Percentiles rank a stretch among this genome's conserved stretches.
These are phyloP conservation scores for Cyclotella baltica DNA, from an alignment of 108 stramenopile species.

Conservation along the genomic window DNA sequence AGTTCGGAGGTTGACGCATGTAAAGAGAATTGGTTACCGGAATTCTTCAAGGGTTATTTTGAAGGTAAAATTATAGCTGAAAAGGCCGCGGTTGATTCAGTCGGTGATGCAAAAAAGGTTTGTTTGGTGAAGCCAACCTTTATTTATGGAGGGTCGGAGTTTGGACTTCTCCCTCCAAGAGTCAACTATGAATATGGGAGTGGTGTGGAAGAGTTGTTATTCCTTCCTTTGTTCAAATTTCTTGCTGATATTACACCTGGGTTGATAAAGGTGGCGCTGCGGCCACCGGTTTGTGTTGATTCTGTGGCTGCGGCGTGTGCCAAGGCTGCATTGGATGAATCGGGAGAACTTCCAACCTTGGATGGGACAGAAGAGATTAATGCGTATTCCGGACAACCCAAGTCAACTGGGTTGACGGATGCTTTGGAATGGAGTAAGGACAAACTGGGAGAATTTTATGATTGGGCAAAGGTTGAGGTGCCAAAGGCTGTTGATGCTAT, in stretches of 20 bases:
- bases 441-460: slow-evolving; percentile 44
- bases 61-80: slow-evolving; percentile 68
- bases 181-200: slow-evolving; percentile 73
- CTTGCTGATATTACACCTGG: slow-evolving; percentile 67
- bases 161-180: slow-evolving; percentile 72
- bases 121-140: slow-evolving; percentile 68
- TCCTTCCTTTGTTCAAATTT: slow-evolving; percentile 53
- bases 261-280: slow-evolving; percentile 75
- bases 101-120: slow-evolving; percentile 52
- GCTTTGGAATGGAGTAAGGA: slow-evolving; percentile 49
- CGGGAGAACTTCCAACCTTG: slow-evolving; percentile 33
- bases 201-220: slow-evolving; percentile 70
- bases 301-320: slow-evolving; percentile 73
- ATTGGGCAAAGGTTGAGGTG: slow-evolving; percentile 55
- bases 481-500: slow-evolving; percentile 47
- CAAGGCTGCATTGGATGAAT: slow-evolving; percentile 63
- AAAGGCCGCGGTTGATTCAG: slow-evolving; percentile 43
- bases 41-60: slow-evolving; percentile 70
- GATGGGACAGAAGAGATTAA: slow-evolving; percentile 59
- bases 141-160: slow-evolving; percentile 78
- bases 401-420: slow-evolving; percentile 52
- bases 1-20: slow-evolving; percentile 72
- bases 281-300: slow-evolving; percentile 78
- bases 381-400: slow-evolving; percentile 44
- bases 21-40: slow-evolving; percentile 56